A percentile compares a stretch with the other conserved stretches of the same genome.
phyloP scores from a whole-genome alignment of 2,329 filamentous ascomycete genomes.

The Zasmidium cellare region DNA sequence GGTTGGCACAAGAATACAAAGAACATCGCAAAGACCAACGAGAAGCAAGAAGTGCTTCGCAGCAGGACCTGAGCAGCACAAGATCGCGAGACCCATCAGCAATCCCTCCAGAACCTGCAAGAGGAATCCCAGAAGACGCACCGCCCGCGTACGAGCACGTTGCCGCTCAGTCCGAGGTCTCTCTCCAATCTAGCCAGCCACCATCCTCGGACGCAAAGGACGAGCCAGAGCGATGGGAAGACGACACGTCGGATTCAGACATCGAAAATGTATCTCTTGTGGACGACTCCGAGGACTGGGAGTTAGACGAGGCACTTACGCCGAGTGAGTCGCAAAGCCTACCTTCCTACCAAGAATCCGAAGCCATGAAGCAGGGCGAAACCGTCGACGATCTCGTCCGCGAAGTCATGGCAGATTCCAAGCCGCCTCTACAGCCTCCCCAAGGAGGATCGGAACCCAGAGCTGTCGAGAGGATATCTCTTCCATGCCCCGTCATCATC shows the following conservation, averaged over 20 bases:
- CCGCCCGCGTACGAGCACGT: conserved; percentile 12
- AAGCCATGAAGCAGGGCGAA: conserved; percentile 12
- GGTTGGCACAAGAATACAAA: conserved; percentile 30
- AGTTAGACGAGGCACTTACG: conserved; percentile 31
- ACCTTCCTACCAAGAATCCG: conserved; percentile 31
- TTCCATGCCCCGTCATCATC: conserved; percentile 52
- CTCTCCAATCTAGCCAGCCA: not conserved
- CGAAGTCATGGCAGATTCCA: conserved; percentile 19
- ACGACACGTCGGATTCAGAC: conserved; percentile 2
- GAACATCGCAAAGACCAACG: conserved; percentile 29
- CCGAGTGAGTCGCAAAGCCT: conserved; percentile 17
- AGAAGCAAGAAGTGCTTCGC: conserved; percentile 14
- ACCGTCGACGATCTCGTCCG: conserved; percentile 26
- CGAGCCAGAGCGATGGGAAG: not conserved
- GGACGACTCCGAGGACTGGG: conserved; percentile 33
- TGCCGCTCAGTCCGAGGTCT: not conserved
- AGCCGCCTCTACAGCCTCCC: not conserved
- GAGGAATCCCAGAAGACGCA: not conserved
- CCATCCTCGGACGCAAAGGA: conserved; percentile 3
- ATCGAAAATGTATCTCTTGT: conserved; percentile 17
- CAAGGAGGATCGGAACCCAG: not conserved
- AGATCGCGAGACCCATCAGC: conserved; percentile 1
- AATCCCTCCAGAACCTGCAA: not conserved
- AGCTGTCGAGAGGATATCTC: conserved; percentile 4
- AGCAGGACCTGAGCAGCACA: conserved; percentile 6